These are phyloP conservation scores for Pinguiococcus pyrenoidosus DNA, from an alignment of 108 stramenopile species.

Conservation along the genomic window DNA sequence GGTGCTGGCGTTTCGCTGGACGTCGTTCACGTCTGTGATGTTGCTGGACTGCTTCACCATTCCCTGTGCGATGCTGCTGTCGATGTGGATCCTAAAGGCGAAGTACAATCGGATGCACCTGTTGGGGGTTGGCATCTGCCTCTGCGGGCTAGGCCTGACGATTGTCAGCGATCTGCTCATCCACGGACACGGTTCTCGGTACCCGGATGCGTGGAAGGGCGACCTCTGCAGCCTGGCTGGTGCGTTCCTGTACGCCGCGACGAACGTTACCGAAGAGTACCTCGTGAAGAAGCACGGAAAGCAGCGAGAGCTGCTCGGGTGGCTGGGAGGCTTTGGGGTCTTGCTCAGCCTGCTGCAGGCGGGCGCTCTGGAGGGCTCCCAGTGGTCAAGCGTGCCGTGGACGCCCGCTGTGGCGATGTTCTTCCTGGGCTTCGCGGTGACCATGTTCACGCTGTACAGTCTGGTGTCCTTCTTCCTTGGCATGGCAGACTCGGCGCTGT, in stretches of 20 bases:
- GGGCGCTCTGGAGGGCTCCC: conserved; percentile 38
- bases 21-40: conserved; percentile 73
- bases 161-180: conserved; percentile 49
- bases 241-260: conserved; percentile 65
- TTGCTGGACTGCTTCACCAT: conserved; percentile 83
- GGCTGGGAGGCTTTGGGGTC: conserved; percentile 63
- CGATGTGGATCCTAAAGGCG: conserved; percentile 48
- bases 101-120: conserved; percentile 54
- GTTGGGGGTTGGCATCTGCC: conserved; percentile 59
- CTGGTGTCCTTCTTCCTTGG: background rate
- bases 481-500: conserved; percentile 39
- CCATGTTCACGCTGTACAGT: conserved; percentile 4
- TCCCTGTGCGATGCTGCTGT: conserved; percentile 76
- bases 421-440: conserved; percentile 39
- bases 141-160: conserved; percentile 60
- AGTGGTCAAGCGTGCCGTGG: conserved; percentile 10
- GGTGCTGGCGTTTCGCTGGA: conserved; percentile 69
- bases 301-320: conserved; percentile 58
- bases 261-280: conserved; percentile 63
- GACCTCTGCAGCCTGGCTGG: conserved; percentile 69
- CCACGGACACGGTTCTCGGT: background rate
- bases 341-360: conserved; percentile 55
- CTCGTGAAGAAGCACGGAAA: conserved; percentile 32
- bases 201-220: conserved; percentile 38
- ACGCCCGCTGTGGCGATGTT: conserved; percentile 8